These are phyloP conservation scores for Oryza longistaminata DNA, from an alignment of 176 grass and related monocot genomes.

Conservation along the genomic window DNA sequence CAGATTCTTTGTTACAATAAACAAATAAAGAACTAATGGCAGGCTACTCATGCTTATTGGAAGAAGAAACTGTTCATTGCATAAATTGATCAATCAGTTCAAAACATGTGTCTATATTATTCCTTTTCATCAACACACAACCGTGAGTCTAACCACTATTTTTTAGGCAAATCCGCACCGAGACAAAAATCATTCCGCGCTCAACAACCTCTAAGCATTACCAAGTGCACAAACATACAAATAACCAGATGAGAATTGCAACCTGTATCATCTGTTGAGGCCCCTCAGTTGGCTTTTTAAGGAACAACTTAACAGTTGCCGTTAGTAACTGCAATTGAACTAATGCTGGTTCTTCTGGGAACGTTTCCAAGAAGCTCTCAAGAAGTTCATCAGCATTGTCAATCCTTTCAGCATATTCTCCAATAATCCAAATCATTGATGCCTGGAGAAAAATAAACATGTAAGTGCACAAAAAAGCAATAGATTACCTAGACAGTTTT, in stretches of 20 bases:
- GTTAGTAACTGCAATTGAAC: slow-evolving; percentile 88
- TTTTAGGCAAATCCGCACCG: background rate
- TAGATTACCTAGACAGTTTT: slow-evolving; percentile 12
- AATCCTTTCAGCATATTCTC: slow-evolving; percentile 99
- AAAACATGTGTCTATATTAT: background rate
- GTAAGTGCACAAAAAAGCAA: slow-evolving; percentile 26
- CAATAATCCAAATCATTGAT: slow-evolving; percentile 99
- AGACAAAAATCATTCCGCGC: background rate
- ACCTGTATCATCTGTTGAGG: slow-evolving; percentile 99
- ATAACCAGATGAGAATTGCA: slow-evolving; percentile 17
- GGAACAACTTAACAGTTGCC: slow-evolving; percentile 88
- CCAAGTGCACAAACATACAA: slow-evolving; percentile 2
- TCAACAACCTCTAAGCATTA: slow-evolving; percentile 5
- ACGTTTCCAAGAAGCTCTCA: slow-evolving; percentile 96
- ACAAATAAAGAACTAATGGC: background rate
- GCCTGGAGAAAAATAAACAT: slow-evolving; percentile 54
- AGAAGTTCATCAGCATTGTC: slow-evolving; percentile 99
- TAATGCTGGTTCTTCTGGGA: slow-evolving; percentile 87
- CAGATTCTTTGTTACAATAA: background rate
- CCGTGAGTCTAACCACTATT: slow-evolving; percentile 7
- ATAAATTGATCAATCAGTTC: background rate
- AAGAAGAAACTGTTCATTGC: background rate
- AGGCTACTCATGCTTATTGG: background rate
- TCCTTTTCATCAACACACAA: background rate
- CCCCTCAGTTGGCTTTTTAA: slow-evolving; percentile 96